Evolutionary conservation across 2,329 filamentous ascomycete genomes (phyloP).

Genomic region (Ascochyta pisi): DNA sequence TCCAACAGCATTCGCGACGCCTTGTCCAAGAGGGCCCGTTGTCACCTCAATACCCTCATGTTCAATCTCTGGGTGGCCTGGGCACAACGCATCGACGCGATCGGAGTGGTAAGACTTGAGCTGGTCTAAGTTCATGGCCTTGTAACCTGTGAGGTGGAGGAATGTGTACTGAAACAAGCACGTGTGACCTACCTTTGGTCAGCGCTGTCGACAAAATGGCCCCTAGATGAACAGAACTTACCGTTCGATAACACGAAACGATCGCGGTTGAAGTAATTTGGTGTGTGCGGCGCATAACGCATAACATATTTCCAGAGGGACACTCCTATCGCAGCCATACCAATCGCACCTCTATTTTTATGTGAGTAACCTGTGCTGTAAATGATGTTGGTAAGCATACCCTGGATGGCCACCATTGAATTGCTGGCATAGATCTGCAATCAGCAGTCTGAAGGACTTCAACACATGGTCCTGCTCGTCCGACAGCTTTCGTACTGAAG

Average conservation of each 20-base stretch:
- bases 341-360: constrained; percentile 59
- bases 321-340: constrained; percentile 67
- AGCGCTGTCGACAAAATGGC: neutral
- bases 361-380: constrained; percentile 6
- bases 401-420: constrained; percentile 74
- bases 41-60: constrained; percentile 65
- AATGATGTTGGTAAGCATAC: constrained; percentile 47
- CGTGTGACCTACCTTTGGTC: constrained; percentile 52
- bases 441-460: constrained; percentile 66
- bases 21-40: constrained; percentile 66
- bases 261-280: constrained; percentile 66
- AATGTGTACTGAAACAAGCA: constrained; percentile 64
- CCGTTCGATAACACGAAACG: constrained; percentile 69
- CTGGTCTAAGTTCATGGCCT: constrained; percentile 63
- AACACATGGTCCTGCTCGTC: constrained; percentile 60
- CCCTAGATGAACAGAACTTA: constrained; percentile 10
- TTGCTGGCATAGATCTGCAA: constrained; percentile 73
- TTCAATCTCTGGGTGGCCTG: constrained; percentile 65
- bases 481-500: constrained; percentile 28
- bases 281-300: constrained; percentile 63
- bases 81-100: constrained; percentile 59
- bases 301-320: constrained; percentile 69
- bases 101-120: constrained; percentile 63
- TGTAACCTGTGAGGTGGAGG: constrained; percentile 62
- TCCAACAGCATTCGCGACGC: constrained; percentile 67